Evolutionary conservation across 176 grass and related monocot genomes (phyloP).

Genomic region (Rhynchospora breviuscula): DNA sequence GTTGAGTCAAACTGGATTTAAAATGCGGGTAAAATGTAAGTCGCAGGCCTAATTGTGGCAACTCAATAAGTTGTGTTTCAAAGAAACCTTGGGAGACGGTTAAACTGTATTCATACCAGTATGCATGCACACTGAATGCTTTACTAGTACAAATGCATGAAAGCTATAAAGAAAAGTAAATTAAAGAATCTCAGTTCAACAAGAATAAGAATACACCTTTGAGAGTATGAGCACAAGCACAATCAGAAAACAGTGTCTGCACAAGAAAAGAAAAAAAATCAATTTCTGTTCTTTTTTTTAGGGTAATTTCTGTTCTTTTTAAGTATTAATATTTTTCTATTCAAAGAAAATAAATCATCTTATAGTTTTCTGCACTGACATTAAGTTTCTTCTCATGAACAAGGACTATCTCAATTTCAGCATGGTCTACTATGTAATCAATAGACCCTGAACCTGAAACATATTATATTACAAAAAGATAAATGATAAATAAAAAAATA

Average conservation of each 20-base stretch:
- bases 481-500: background rate
- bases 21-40: background rate
- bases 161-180: background rate
- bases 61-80: background rate
- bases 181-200: background rate
- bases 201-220: slow-evolving; percentile 47
- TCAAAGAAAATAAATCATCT: background rate
- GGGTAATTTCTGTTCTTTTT: background rate
- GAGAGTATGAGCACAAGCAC: slow-evolving; percentile 37
- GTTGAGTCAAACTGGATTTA: background rate
- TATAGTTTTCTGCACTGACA: slow-evolving; percentile 16
- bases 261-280: slow-evolving; percentile 1
- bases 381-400: slow-evolving; percentile 98
- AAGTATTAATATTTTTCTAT: background rate
- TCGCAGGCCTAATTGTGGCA: background rate
- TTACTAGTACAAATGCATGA: background rate
- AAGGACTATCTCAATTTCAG: slow-evolving; percentile 75
- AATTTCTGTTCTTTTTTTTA: no score
- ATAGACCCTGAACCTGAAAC: slow-evolving; percentile 65
- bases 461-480: background rate
- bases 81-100: background rate
- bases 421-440: slow-evolving; percentile 88
- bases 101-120: background rate
- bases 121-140: background rate
- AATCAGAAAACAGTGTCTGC: slow-evolving; percentile 52